These are phyloP conservation scores for Blechomonas ayalai DNA, from an alignment of 208 protist genomes.

Conservation along the genomic window DNA sequence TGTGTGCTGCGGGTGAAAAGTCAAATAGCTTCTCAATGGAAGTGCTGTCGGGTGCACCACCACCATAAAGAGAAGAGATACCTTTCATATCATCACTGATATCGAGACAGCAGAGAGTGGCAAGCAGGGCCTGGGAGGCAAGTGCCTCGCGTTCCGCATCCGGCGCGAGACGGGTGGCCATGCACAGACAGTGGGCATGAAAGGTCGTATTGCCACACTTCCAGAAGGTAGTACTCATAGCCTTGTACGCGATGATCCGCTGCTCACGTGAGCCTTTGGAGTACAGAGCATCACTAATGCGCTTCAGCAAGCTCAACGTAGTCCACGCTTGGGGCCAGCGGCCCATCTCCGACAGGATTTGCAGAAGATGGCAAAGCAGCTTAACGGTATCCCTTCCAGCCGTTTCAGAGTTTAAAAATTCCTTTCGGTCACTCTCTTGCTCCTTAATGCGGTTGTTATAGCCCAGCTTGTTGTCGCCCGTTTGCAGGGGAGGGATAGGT, in stretches of 20 bases:
- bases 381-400: constrained; percentile 27
- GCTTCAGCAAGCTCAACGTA: constrained; percentile 48
- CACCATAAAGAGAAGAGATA: too few relatives aligned
- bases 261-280: constrained; percentile 9
- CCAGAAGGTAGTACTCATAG: constrained; percentile 65
- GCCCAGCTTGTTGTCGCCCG: too few relatives aligned
- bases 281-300: constrained; percentile 31
- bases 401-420: constrained; percentile 42
- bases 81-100: too few relatives aligned
- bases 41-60: too few relatives aligned
- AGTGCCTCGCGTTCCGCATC: constrained; percentile 17
- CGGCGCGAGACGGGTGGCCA: constrained; percentile 30
- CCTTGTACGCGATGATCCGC: constrained; percentile 32
- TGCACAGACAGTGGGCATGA: constrained; percentile 61
- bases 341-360: constrained; percentile 27
- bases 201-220: constrained; percentile 49
- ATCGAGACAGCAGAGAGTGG: constrained; percentile 53
- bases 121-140: constrained; percentile 50
- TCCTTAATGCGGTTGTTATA: too few relatives aligned
- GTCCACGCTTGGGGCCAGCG: constrained; percentile 42
- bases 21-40: constrained; percentile 60
- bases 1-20: constrained; percentile 21
- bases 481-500: constrained; percentile 18
- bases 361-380: constrained; percentile 50
- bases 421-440: constrained; percentile 32